Conservation (phyloP, 768 basidiomycete genomes). For the Tricholoma furcatifolium region DNA sequence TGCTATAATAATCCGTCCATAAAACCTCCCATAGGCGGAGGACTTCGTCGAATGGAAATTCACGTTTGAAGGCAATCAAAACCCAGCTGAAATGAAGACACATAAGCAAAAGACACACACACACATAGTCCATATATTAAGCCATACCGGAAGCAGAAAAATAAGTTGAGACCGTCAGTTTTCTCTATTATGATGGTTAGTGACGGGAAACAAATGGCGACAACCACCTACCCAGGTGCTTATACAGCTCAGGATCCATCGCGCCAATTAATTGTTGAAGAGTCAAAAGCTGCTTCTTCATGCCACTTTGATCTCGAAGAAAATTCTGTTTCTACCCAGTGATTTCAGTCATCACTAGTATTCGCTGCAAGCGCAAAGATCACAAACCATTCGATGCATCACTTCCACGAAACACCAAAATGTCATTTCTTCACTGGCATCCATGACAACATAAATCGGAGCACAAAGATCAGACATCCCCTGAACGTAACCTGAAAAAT, state of each 20-base stretch:
- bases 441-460: slow-evolving; percentile 90
- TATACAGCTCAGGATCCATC: slow-evolving; percentile 96
- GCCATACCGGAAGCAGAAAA: slow-evolving; percentile 94
- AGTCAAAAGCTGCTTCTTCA: slow-evolving; percentile 90
- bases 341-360: slow-evolving; percentile 4
- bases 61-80: slow-evolving; percentile 92
- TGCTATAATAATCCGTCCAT: slow-evolving; percentile 91
- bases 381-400: slow-evolving; percentile 91
- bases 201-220: not conserved
- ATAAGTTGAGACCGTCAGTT: slow-evolving; percentile 89
- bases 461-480: slow-evolving; percentile 98
- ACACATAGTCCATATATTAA: not conserved
- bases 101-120: not conserved
- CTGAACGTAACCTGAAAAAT: slow-evolving; percentile 81
- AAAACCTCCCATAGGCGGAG: slow-evolving; percentile 90
- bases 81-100: slow-evolving; percentile 69
- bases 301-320: slow-evolving; percentile 93
- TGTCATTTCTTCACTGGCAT: slow-evolving; percentile 83
- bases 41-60: slow-evolving; percentile 92
- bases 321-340: slow-evolving; percentile 84
- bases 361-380: not conserved
- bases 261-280: slow-evolving; percentile 87
- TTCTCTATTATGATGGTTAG: slow-evolving; percentile 48
- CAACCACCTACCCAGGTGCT: slow-evolving; percentile 68
- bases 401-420: slow-evolving; percentile 97